phyloP scores from a whole-genome alignment of 345 rosid species.

The Lepidium didymum region DNA sequence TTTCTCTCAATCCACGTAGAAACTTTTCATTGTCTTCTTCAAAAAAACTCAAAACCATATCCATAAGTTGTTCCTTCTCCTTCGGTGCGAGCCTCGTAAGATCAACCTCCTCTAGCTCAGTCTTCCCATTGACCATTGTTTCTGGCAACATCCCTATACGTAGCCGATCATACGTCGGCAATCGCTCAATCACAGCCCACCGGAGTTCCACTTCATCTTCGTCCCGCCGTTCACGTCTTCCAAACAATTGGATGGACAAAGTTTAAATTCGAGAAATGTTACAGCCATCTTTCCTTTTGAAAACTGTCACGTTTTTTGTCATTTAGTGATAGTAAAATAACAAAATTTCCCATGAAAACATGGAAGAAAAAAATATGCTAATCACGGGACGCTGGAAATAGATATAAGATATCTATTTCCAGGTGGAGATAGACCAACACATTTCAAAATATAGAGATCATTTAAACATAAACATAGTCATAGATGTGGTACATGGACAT shows the following conservation, averaged over 20 bases:
- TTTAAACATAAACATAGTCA: too few species aligned
- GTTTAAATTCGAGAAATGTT: too few species aligned
- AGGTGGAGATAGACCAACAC: too few species aligned
- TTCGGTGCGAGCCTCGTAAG: slow-evolving; percentile 43
- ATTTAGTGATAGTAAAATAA: too few species aligned
- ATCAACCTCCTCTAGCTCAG: slow-evolving; percentile 46
- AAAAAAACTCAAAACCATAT: slow-evolving; percentile 44
- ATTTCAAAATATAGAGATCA: too few species aligned
- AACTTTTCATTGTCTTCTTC: slow-evolving; percentile 80
- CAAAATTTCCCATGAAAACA: too few species aligned
- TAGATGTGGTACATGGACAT: too few species aligned
- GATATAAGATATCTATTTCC: too few species aligned
- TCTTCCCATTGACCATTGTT: slow-evolving; percentile 43
- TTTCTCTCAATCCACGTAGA: slow-evolving; percentile 44
- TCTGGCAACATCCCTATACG: slow-evolving; percentile 55
- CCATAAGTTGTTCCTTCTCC: slow-evolving; percentile 59
- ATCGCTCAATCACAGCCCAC: slow-evolving; percentile 89
- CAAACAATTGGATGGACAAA: slow-evolving; percentile 22
- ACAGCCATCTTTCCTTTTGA: too few species aligned
- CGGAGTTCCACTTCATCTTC: slow-evolving; percentile 73
- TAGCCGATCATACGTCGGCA: slow-evolving; percentile 73
- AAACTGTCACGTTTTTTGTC: too few species aligned
- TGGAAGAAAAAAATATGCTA: too few species aligned
- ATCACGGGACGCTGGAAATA: too few species aligned
- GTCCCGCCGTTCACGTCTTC: slow-evolving; percentile 31